Conservation (phyloP, 2,329 filamentous ascomycete genomes). For the Botrytis tulipae region DNA sequence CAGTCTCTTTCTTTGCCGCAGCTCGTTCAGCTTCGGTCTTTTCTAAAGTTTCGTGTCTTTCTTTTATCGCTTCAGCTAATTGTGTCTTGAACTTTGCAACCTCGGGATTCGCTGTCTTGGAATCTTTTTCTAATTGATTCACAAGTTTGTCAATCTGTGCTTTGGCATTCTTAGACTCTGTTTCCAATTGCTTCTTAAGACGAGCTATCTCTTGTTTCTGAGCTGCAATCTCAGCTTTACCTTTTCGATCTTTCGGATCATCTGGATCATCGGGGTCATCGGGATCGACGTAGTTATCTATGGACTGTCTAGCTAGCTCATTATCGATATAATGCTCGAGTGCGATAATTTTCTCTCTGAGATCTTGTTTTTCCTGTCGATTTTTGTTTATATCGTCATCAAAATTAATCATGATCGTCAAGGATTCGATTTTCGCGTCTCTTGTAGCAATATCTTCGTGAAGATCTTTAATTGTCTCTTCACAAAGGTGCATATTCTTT, state of each 20-base stretch:
- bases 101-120: background rate
- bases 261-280: background rate
- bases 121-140: background rate
- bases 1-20: background rate
- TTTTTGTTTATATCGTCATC: background rate
- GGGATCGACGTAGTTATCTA: background rate
- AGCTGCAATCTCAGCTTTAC: background rate
- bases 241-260: background rate
- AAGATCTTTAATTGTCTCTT: background rate
- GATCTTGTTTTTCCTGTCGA: conserved; percentile 11
- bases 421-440: background rate
- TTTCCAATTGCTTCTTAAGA: background rate
- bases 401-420: background rate
- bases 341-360: conserved; percentile 3
- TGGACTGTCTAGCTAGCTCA: background rate
- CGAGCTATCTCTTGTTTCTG: background rate
- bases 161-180: background rate
- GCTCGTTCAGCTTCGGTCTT: background rate
- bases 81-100: background rate
- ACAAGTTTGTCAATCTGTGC: background rate
- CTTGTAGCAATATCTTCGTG: background rate
- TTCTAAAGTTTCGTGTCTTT: background rate
- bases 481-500: background rate
- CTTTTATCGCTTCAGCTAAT: background rate
- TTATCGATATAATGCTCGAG: background rate